phyloP scores from a whole-genome alignment of 106 monocot species.

The Dendrobium officinale region DNA sequence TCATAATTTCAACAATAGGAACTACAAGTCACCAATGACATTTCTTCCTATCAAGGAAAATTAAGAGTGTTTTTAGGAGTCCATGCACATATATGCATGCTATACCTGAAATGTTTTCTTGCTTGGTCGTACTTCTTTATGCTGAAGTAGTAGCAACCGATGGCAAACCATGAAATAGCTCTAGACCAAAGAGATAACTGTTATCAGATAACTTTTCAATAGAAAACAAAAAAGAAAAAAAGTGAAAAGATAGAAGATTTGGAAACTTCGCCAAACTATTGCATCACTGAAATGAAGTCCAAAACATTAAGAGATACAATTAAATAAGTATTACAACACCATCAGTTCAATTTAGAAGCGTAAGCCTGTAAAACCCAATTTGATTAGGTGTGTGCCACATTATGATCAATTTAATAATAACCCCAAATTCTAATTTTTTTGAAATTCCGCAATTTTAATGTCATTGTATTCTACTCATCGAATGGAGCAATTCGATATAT shows the following conservation, averaged over 20 bases:
- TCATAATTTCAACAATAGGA: neutral
- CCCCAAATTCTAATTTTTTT: no score
- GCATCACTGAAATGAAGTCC: neutral
- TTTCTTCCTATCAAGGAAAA: neutral
- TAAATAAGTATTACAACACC: neutral
- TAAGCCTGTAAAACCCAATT: neutral
- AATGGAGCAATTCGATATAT: no score
- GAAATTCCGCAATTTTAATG: no score
- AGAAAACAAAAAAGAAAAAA: neutral
- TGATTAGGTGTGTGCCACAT: no score
- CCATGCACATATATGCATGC: neutral
- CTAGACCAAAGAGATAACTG: slow-evolving; percentile 25
- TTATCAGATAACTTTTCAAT: neutral
- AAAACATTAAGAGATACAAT: neutral
- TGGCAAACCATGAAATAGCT: slow-evolving; percentile 94
- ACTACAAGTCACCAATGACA: neutral
- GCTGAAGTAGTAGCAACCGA: slow-evolving; percentile 95
- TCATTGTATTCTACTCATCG: no score
- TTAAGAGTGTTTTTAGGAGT: neutral
- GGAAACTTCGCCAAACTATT: neutral
- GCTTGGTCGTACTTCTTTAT: slow-evolving; percentile 96
- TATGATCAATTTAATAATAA: no score
- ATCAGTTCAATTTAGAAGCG: neutral
- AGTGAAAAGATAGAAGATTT: neutral
- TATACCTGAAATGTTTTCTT: slow-evolving; percentile 84